Conservation (phyloP, 1,284 basidiomycete species). For the Hypsizygus ulmarius region DNA sequence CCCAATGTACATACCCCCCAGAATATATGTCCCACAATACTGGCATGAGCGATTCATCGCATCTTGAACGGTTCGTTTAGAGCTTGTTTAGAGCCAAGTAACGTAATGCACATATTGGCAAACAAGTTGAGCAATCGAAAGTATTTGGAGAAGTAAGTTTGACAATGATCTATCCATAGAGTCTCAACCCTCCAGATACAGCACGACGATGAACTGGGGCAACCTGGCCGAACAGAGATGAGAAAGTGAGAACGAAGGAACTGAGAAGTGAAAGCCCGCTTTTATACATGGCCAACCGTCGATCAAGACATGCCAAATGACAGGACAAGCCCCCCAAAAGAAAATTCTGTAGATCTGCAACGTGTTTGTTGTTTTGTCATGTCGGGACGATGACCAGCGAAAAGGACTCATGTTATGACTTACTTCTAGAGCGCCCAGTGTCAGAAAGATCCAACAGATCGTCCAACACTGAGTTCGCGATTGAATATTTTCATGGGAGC, state of each 20-base stretch:
- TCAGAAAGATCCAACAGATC: neutral
- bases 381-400: slow-evolving; percentile 8
- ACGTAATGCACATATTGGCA: too few relatives aligned
- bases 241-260: slow-evolving; percentile 18
- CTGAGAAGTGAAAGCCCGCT: slow-evolving; percentile 8
- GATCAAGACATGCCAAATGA: slow-evolving; percentile 4
- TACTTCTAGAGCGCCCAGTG: slow-evolving; percentile 8
- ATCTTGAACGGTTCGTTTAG: too few relatives aligned
- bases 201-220: slow-evolving; percentile 25
- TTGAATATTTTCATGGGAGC: slow-evolving; percentile 1
- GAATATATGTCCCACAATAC: too few relatives aligned
- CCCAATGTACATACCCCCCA: too few relatives aligned
- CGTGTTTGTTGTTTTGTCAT: slow-evolving; percentile 5
- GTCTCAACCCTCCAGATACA: too few relatives aligned
- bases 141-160: too few relatives aligned
- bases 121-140: too few relatives aligned
- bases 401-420: slow-evolving; percentile 3
- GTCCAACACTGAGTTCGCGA: neutral
- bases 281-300: slow-evolving; percentile 3
- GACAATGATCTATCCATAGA: too few relatives aligned
- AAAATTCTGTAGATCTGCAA: neutral
- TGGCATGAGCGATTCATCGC: too few relatives aligned
- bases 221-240: slow-evolving; percentile 24
- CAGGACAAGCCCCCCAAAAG: slow-evolving; percentile 5
- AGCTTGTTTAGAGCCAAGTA: too few relatives aligned